Percentiles rank a stretch among this genome's conserved stretches.
Conservation (phyloP, 345 rosid genomes). For the Sonneratia alba region DNA sequence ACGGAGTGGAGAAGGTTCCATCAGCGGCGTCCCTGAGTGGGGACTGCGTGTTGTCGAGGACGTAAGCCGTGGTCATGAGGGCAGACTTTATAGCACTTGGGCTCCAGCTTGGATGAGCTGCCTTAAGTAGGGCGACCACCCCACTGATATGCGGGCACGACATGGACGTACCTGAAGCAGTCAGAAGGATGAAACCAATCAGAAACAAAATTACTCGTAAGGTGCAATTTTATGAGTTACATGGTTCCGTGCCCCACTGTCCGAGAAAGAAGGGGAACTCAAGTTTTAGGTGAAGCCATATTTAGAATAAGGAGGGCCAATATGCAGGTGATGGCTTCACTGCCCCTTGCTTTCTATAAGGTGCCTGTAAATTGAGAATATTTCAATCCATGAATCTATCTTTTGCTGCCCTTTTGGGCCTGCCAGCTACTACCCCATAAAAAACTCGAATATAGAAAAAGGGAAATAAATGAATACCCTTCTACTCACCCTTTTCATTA, state of each 20-base stretch:
- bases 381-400: not conserved
- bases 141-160: slow-evolving; percentile 97
- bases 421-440: not conserved
- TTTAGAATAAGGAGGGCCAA: not conserved
- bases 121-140: slow-evolving; percentile 73
- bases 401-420: not conserved
- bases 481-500: not conserved
- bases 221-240: not conserved
- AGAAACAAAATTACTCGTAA: not conserved
- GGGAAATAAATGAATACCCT: not conserved
- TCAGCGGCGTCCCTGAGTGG: slow-evolving; percentile 57
- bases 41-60: slow-evolving; percentile 54
- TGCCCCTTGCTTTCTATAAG: not conserved
- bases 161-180: slow-evolving; percentile 73
- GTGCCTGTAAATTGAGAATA: not conserved
- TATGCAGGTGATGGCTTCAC: not conserved
- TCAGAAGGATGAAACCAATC: not conserved
- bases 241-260: too few relatives aligned
- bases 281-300: slow-evolving; percentile 1
- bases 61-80: slow-evolving; percentile 70
- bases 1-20: slow-evolving; percentile 48
- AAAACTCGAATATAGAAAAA: not conserved
- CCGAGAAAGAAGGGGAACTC: not conserved
- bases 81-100: slow-evolving; percentile 87
- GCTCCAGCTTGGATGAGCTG: slow-evolving; percentile 84